Evolutionary conservation across 1,284 basidiomycete species (phyloP), one percentile per base, ranked within the genome.

Genomic region (Apiotrichum laibachii): DNA sequence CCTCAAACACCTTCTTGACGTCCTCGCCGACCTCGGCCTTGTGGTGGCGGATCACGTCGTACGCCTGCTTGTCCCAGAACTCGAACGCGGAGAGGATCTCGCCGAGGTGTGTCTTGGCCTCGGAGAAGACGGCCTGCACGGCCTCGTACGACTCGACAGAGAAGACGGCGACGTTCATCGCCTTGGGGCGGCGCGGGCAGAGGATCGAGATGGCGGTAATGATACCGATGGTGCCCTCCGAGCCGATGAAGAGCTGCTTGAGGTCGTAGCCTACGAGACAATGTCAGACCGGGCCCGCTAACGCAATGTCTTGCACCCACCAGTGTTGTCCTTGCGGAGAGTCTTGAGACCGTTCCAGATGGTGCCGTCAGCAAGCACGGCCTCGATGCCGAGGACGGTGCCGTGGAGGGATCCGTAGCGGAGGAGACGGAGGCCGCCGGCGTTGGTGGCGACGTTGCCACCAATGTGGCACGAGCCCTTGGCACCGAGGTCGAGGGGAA

Each of bases 381-480:
- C 93, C 75, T 99, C 96, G 18, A 99, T 82, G n/a, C 96, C 96
- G 1, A 99, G 84, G 0, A 99, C 95, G 15, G 87, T 89, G 21
- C 95, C 96, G 72, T 97, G 96, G 9, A 99, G 81, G 48, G 91
- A 94, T 44, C 96, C 96, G 73, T 99, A 99, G 35, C 96, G 86
- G 49, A 99, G 80, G 48, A 99, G 83, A 2, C 96, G 86, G 9
- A 99, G 83, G 26, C 96, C 96, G 45, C 96, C 96, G 35, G 96
- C 96, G 73, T 99, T 99, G 13, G 96, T 99, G 0, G 96, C 88
- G 35, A 99, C 85, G 74, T 99, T 99, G 40, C 96, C 96, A 55
- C 96, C 96, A 67, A 99, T 96, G 71, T 98, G 95, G 80, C 96
- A 99, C 83, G 91, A 95, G 71, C 96, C 96, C 82, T 99, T 99